These are phyloP conservation scores for Paspalum vaginatum DNA, from an alignment of 176 grass and related monocot species.

Conservation along the genomic window DNA sequence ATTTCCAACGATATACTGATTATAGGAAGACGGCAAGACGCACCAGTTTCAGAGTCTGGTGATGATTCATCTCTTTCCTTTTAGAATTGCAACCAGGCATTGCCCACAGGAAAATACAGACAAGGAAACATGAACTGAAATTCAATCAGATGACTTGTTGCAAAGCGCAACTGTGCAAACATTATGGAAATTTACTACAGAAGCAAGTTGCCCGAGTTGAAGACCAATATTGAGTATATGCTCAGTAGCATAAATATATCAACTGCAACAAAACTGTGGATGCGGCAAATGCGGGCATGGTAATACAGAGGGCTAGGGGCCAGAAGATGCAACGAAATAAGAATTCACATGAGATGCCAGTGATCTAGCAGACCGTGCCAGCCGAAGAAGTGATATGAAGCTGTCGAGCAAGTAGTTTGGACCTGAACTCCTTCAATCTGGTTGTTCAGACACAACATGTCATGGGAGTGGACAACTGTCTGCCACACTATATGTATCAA, in stretches of 20 bases:
- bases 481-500: no score
- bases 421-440: background rate
- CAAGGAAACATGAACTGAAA: background rate
- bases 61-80: background rate
- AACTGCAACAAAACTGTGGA: background rate
- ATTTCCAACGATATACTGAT: background rate
- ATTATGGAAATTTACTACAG: background rate
- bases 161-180: background rate
- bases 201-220: background rate
- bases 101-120: background rate
- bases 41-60: background rate
- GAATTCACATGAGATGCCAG: slow-evolving; percentile 13
- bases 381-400: slow-evolving; percentile 12
- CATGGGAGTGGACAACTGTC: no score
- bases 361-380: background rate
- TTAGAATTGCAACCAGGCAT: background rate
- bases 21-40: no score
- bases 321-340: slow-evolving; percentile 4
- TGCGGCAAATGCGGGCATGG: background rate
- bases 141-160: background rate
- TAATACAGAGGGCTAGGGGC: background rate
- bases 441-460: background rate
- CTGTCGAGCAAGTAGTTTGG: background rate
- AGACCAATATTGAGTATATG: background rate
- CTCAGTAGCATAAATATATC: no score